phyloP scores from a whole-genome alignment of 2,329 filamentous ascomycete genomes.

The Botrytis fragariae region DNA sequence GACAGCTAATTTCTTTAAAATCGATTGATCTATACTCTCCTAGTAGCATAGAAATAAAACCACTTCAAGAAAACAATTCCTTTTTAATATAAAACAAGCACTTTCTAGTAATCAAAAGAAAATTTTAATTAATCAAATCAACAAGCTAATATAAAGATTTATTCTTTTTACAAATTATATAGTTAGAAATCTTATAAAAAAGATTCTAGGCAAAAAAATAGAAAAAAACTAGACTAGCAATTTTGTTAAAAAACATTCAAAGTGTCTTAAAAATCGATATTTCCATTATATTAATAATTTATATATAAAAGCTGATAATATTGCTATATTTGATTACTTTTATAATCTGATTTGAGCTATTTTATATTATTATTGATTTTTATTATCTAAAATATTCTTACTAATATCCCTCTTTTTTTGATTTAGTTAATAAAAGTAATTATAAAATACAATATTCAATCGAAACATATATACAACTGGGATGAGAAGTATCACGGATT shows the following conservation, averaged over 20 bases:
- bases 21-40: too few species aligned
- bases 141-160: background rate
- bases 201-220: background rate
- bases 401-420: background rate
- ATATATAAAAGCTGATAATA: background rate
- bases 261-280: background rate
- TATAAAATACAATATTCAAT: background rate
- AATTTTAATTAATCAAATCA: background rate
- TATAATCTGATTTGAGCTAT: background rate
- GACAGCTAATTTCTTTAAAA: too few species aligned
- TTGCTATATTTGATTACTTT: background rate
- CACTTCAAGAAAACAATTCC: too few species aligned
- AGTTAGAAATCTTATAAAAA: background rate
- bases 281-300: background rate
- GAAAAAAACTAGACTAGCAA: background rate
- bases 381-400: background rate
- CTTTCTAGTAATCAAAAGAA: background rate
- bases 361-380: background rate
- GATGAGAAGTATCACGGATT: too few species aligned
- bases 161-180: background rate
- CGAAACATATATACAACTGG: too few species aligned
- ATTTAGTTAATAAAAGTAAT: background rate
- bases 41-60: too few species aligned
- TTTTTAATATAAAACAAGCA: too few species aligned
- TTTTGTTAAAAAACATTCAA: background rate